These are phyloP conservation scores for Lodderomyces pseudojiufengensis DNA, from an alignment of 1,139 yeast genomes.

Conservation along the genomic window DNA sequence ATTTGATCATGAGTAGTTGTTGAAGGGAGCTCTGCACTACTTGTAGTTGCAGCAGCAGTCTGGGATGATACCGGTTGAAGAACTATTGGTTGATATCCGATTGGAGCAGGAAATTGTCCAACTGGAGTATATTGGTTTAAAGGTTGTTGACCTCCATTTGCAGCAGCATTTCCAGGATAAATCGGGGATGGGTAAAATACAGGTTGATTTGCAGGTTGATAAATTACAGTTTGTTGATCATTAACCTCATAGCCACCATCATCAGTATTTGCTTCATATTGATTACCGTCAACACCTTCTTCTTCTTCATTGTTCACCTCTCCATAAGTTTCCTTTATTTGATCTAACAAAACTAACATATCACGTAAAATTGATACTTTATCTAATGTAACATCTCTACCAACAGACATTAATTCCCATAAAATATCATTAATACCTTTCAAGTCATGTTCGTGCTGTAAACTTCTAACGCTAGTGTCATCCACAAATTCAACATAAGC, in stretches of 20 bases:
- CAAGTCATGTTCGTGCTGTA: slow-evolving; percentile 1
- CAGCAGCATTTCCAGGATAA: too few species aligned
- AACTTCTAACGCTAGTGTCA: neutral
- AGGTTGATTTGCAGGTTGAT: too few species aligned
- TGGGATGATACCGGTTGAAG: too few species aligned
- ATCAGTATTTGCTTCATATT: neutral
- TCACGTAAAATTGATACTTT: slow-evolving; percentile 10
- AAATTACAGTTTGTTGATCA: too few species aligned
- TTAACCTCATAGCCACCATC: neutral
- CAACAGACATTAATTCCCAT: slow-evolving; percentile 9
- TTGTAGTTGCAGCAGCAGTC: too few species aligned
- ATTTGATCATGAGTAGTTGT: neutral
- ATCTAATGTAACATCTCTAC: slow-evolving; percentile 9
- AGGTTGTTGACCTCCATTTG: too few species aligned
- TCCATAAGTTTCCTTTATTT: slow-evolving; percentile 2
- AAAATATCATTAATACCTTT: slow-evolving; percentile 8
- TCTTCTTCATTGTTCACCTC: neutral
- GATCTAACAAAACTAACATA: slow-evolving; percentile 8
- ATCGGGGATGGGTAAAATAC: too few species aligned
- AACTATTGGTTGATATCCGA: neutral
- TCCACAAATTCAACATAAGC: neutral
- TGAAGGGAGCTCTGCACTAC: too few species aligned
- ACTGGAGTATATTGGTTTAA: neutral
- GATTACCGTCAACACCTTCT: neutral
- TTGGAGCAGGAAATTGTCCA: neutral